Conservation (phyloP, 2,329 filamentous ascomycete species). For the Penicillium sp. region DNA sequence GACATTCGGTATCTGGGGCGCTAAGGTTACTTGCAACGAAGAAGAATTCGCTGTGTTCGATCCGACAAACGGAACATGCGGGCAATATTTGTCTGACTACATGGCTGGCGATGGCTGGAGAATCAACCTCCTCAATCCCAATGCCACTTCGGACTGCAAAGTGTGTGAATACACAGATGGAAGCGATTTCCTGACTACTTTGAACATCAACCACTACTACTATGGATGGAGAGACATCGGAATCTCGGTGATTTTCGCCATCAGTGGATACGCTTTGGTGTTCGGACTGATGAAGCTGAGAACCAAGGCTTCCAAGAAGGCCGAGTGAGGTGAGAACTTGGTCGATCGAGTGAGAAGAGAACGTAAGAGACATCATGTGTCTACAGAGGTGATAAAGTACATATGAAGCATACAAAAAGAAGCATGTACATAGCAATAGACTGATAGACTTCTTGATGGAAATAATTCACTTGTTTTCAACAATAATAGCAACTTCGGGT, state of each 20-base stretch:
- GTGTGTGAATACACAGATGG: conserved; percentile 64
- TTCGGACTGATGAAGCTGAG: conserved; percentile 35
- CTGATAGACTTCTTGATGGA: too few relatives aligned
- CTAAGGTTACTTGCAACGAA: conserved; percentile 8
- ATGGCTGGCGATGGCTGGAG: conserved; percentile 46
- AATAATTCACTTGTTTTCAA: too few relatives aligned
- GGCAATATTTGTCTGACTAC: conserved; percentile 58
- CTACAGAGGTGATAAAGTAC: too few relatives aligned
- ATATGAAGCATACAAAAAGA: too few relatives aligned
- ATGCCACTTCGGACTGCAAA: conserved; percentile 55
- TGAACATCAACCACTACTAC: conserved; percentile 63
- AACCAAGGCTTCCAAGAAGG: conserved; percentile 30
- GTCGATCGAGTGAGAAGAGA: not conserved
- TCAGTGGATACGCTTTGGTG: conserved; percentile 55
- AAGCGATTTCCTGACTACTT: conserved; percentile 59
- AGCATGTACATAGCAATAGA: too few relatives aligned
- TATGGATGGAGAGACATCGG: conserved; percentile 68
- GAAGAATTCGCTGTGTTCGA: conserved; percentile 12
- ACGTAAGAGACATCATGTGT: not conserved
- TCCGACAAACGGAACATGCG: conserved; percentile 47
- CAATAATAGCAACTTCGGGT: too few relatives aligned
- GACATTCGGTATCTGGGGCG: conserved; percentile 11
- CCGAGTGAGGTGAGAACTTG: conserved; percentile 9
- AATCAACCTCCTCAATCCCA: conserved; percentile 61
- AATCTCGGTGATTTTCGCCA: conserved; percentile 59